Evolutionary conservation across 2,329 filamentous ascomycete genomes (phyloP).

Genomic region (Fusarium luffae): DNA sequence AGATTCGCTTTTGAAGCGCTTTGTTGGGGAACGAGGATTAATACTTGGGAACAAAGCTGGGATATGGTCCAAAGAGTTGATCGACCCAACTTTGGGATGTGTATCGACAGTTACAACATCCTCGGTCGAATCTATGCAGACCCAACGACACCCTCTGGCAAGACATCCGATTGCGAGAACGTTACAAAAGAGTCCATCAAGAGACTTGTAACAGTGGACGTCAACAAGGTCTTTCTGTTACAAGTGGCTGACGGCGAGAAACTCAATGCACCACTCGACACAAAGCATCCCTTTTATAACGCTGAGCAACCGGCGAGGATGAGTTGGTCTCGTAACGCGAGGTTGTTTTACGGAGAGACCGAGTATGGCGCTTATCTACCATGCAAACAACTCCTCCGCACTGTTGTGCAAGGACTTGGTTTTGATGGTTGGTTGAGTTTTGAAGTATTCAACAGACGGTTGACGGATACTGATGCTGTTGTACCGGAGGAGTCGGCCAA

Average conservation of each 20-base stretch:
- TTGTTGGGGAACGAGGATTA: conserved; percentile 75
- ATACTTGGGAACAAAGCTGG: conserved; percentile 80
- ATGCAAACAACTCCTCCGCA: conserved; percentile 67
- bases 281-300: conserved; percentile 53
- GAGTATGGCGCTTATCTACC: conserved; percentile 75
- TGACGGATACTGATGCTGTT: conserved; percentile 67
- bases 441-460: conserved; percentile 69
- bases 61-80: conserved; percentile 73
- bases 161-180: conserved; percentile 64
- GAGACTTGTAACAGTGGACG: conserved; percentile 67
- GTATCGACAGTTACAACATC: conserved; percentile 83
- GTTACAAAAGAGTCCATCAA: conserved; percentile 65
- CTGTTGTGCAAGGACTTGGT: conserved; percentile 71
- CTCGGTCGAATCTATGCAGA: conserved; percentile 77
- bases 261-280: conserved; percentile 68
- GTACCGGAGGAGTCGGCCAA: conserved; percentile 68
- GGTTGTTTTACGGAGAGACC: conserved; percentile 67
- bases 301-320: conserved; percentile 63
- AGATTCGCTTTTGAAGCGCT: conserved; percentile 80
- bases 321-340: conserved; percentile 81
- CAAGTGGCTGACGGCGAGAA: conserved; percentile 81
- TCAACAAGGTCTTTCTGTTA: conserved; percentile 76
- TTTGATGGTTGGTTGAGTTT: conserved; percentile 78
- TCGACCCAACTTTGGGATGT: conserved; percentile 78
- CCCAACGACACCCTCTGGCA: conserved; percentile 64